These are phyloP conservation scores for Pseudocercospora eumusae DNA, from an alignment of 2,329 filamentous ascomycete species.

Conservation along the genomic window DNA sequence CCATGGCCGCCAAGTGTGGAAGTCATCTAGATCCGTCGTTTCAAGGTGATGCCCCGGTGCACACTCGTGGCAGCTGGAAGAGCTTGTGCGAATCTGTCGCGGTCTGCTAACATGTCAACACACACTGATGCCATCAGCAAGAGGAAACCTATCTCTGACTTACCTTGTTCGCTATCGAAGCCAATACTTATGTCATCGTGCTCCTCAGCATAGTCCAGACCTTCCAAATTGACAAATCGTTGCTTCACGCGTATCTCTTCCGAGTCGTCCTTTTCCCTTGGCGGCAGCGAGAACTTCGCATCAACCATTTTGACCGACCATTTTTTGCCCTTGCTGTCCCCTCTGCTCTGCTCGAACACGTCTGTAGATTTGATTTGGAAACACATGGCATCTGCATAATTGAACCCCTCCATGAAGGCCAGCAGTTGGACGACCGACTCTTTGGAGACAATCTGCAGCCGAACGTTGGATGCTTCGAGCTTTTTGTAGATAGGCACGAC, in stretches of 20 bases:
- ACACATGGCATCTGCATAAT: conserved; percentile 84
- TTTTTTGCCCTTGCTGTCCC: conserved; percentile 54
- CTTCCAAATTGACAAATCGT: conserved; percentile 80
- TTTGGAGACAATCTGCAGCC: conserved; percentile 76
- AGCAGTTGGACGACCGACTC: conserved; percentile 76
- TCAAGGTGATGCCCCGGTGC: conserved; percentile 47
- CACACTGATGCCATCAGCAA: background rate
- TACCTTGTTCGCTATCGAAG: conserved; percentile 70
- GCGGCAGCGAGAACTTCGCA: conserved; percentile 84
- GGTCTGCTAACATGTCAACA: conserved; percentile 42
- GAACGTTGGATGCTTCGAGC: conserved; percentile 79
- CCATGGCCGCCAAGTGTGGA: background rate
- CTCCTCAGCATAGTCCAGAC: conserved; percentile 85
- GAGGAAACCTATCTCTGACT: conserved; percentile 17
- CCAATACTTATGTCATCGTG: conserved; percentile 86
- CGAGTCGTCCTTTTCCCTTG: conserved; percentile 53
- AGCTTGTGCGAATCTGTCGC: conserved; percentile 49
- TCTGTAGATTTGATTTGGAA: conserved; percentile 84
- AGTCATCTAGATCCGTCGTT: conserved; percentile 38
- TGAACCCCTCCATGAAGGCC: conserved; percentile 86
- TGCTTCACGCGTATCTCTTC: conserved; percentile 62
- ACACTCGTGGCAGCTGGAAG: conserved; percentile 48
- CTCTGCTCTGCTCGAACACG: conserved; percentile 65
- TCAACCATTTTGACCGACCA: conserved; percentile 78
- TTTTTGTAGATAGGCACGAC: conserved; percentile 93